phyloP scores from a whole-genome alignment of 805 yeast species.

The Schwanniomyces polymorphus region DNA sequence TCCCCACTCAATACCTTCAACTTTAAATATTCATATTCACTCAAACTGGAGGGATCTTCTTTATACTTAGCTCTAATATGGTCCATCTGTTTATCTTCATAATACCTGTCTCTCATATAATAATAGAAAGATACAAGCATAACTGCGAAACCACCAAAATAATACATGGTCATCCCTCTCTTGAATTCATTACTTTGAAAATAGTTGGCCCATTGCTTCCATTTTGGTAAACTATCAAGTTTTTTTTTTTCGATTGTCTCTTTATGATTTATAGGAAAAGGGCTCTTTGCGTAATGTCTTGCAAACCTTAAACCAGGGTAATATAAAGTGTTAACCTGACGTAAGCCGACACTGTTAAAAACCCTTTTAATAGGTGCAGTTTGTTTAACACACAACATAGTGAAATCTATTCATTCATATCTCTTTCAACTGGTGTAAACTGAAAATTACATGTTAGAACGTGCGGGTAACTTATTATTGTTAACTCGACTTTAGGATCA shows the following conservation, averaged over 20 bases:
- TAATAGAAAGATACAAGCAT: slow-evolving; percentile 59
- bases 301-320: slow-evolving; percentile 2
- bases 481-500: background rate
- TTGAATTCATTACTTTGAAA: slow-evolving; percentile 56
- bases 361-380: background rate
- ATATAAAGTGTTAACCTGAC: background rate
- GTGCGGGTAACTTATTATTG: background rate
- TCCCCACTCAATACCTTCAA: slow-evolving; percentile 60
- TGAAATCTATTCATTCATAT: background rate
- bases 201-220: slow-evolving; percentile 41
- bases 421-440: background rate
- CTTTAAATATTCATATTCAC: slow-evolving; percentile 65
- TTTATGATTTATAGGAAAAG: slow-evolving; percentile 37
- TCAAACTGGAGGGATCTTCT: slow-evolving; percentile 37
- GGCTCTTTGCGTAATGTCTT: slow-evolving; percentile 17
- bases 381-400: background rate
- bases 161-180: slow-evolving; percentile 57
- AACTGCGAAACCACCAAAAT: slow-evolving; percentile 58
- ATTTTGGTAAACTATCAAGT: slow-evolving; percentile 30
- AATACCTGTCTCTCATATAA: slow-evolving; percentile 65
- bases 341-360: background rate
- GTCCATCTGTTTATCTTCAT: slow-evolving; percentile 61
- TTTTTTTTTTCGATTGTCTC: slow-evolving; percentile 25
- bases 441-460: background rate
- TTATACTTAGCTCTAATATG: slow-evolving; percentile 37